These are phyloP conservation scores for Diutina catenulata DNA, from an alignment of 1,139 yeast species.

Conservation along the genomic window DNA sequence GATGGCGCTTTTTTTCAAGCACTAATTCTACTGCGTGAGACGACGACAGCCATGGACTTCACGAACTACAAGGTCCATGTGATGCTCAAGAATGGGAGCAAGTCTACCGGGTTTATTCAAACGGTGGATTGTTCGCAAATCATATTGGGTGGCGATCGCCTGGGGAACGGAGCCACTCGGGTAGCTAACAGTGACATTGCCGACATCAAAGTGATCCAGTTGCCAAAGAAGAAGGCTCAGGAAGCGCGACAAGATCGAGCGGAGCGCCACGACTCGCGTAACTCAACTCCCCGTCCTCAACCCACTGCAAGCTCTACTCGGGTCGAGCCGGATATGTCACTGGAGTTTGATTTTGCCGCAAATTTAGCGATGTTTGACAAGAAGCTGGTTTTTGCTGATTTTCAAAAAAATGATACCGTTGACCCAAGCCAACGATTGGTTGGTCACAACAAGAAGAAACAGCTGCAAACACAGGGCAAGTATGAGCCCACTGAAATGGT, in stretches of 20 bases:
- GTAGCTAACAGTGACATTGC: constrained; percentile 12
- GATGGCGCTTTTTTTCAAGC: too few species aligned
- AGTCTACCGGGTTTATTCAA: constrained; percentile 34
- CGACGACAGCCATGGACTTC: constrained; percentile 21
- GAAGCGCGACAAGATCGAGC: constrained; percentile 5
- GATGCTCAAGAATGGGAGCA: constrained; percentile 32
- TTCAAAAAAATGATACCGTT: constrained; percentile 51
- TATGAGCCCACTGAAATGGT: constrained; percentile 72
- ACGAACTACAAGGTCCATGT: constrained; percentile 44
- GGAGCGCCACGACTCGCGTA: constrained; percentile 6
- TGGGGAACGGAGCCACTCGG: constrained; percentile 18
- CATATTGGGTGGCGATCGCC: constrained; percentile 21
- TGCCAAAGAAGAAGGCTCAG: constrained; percentile 23
- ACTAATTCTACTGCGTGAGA: not conserved
- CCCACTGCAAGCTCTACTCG: not conserved
- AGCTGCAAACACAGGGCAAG: constrained; percentile 25
- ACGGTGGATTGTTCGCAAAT: constrained; percentile 31
- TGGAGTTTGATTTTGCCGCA: constrained; percentile 81
- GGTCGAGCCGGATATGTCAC: constrained; percentile 15
- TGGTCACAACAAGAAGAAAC: constrained; percentile 45
- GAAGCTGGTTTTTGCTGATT: constrained; percentile 64
- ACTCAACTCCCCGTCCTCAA: constrained; percentile 1
- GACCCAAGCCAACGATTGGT: constrained; percentile 58
- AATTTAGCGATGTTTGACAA: constrained; percentile 80
- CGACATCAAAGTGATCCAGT: constrained; percentile 38